phyloP scores from a whole-genome alignment of 2,329 filamentous ascomycete species.

The Periconia macrospinosa region DNA sequence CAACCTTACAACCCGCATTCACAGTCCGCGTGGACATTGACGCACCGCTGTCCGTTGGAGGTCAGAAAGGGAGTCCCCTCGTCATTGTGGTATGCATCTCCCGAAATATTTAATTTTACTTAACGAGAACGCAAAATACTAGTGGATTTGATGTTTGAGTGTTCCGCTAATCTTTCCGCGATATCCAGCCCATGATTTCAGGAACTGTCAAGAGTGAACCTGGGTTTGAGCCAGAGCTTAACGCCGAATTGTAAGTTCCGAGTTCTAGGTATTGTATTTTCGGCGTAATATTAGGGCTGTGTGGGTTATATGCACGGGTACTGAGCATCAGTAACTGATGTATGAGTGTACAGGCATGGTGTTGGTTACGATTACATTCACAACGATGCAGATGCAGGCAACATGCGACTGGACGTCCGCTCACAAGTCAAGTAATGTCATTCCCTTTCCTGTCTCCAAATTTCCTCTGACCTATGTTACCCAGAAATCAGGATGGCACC shows the following conservation, averaged over 20 bases:
- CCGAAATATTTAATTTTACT: not conserved
- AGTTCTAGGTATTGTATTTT: no score
- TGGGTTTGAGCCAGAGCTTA: slow-evolving; percentile 29
- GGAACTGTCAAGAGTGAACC: slow-evolving; percentile 35
- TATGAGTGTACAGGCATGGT: slow-evolving; percentile 27
- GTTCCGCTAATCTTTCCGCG: not conserved
- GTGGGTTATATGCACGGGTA: no score
- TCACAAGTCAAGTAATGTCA: slow-evolving; percentile 1
- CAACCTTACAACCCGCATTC: slow-evolving; percentile 32
- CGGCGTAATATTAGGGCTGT: no score
- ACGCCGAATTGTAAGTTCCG: slow-evolving; percentile 25
- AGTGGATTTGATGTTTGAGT: not conserved
- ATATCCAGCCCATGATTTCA: slow-evolving; percentile 24
- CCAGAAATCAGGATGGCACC: slow-evolving; percentile 22
- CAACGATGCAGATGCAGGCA: slow-evolving; percentile 25
- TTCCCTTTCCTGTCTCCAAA: not conserved
- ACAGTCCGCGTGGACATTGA: slow-evolving; percentile 33
- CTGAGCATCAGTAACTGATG: no score
- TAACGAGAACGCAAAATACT: not conserved
- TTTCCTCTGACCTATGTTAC: not conserved
- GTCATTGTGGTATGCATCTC: slow-evolving; percentile 23
- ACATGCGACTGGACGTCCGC: slow-evolving; percentile 35
- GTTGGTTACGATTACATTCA: slow-evolving; percentile 37
- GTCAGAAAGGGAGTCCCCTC: slow-evolving; percentile 22
- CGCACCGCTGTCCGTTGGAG: slow-evolving; percentile 28